Evolutionary conservation across 345 rosid genomes (phyloP), one percentile per base, ranked within the genome.

Genomic region (Euclidium syriacum): DNA sequence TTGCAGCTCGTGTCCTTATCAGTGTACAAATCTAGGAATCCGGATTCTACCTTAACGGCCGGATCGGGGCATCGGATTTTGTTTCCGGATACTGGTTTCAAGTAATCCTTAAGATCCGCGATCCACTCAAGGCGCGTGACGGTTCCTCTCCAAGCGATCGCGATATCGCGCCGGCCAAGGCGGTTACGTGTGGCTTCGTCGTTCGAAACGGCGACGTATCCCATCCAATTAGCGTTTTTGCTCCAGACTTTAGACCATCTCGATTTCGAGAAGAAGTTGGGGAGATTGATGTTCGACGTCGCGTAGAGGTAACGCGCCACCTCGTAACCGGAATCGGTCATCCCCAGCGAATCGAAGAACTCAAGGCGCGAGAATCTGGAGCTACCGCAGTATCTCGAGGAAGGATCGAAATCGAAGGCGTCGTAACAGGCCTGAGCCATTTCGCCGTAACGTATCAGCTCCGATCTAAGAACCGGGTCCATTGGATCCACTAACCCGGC

Each of bases 161-260:
- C 62, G 30, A 91, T 79, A 65, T 91, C 96, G 0, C 96, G 84
- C 15, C 96, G 90, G 32, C 96, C 96, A 8, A 91, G 67, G 2
- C 69, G 77, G 50, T 52, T 50, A 0, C 81, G 40, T 0, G 75
- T 70, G 0, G 76, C 73, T 24, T 82, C 82, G 16, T 82, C 86
- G 52, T 83, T 63, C 0, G 98, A 88, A 4, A 88, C 90, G 4
- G 96, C 86, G 35, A 84, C 85, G 72, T 85, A 88, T 16, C 95
- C 98, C 36, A 88, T 86, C 96, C 98, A 91, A 57, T 86, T 86
- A 5, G 95, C 98, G 64, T 77, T 75, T 65, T 65, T 77, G 79
- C 95, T 85, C 98, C 96, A 87, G 8, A 87, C 79, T 22, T 85
- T 91, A 0, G 91, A 95, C 95, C 94, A 87, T 11, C 94, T 69